phyloP scores from a whole-genome alignment of 2,329 filamentous ascomycete genomes.

The Zymoseptoria tritici region DNA sequence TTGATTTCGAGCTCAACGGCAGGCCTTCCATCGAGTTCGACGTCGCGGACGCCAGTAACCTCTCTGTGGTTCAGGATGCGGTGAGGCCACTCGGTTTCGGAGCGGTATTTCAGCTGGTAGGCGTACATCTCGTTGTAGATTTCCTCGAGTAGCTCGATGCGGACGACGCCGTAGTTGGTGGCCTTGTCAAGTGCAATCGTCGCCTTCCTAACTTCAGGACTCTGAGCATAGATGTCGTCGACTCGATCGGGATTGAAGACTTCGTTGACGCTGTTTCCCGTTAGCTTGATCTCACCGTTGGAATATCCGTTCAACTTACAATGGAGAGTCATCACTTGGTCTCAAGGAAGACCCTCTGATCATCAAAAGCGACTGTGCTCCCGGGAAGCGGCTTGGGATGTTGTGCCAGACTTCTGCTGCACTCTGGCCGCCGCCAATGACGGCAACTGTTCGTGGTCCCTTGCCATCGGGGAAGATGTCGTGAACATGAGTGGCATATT shows the following conservation, averaged over 20 bases:
- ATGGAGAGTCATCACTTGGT: conserved; percentile 91
- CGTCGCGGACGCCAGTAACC: conserved; percentile 48
- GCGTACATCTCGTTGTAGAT: conserved; percentile 84
- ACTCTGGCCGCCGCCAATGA: conserved; percentile 84
- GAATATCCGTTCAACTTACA: conserved; percentile 51
- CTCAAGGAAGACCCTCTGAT: conserved; percentile 77
- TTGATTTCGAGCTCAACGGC: conserved; percentile 54
- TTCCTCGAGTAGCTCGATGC: conserved; percentile 80
- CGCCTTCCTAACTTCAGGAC: conserved; percentile 53
- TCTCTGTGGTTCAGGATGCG: conserved; percentile 65
- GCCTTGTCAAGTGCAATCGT: conserved; percentile 63
- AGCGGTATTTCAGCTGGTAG: conserved; percentile 64
- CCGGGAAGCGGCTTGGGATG: conserved; percentile 72
- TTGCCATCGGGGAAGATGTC: conserved; percentile 51
- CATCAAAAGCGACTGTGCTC: conserved; percentile 67
- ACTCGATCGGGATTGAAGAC: conserved; percentile 88
- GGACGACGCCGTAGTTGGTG: conserved; percentile 93
- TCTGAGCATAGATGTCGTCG: conserved; percentile 64
- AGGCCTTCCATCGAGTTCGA: conserved; percentile 31
- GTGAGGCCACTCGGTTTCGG: conserved; percentile 72
- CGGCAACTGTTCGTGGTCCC: conserved; percentile 64
- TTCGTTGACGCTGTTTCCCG: conserved; percentile 63
- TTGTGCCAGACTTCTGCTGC: conserved; percentile 94
- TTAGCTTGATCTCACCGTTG: conserved; percentile 33
- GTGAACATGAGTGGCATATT: conserved; percentile 63